Conservation (phyloP, 768 basidiomycete species). For the Lactarius akahatsu region DNA sequence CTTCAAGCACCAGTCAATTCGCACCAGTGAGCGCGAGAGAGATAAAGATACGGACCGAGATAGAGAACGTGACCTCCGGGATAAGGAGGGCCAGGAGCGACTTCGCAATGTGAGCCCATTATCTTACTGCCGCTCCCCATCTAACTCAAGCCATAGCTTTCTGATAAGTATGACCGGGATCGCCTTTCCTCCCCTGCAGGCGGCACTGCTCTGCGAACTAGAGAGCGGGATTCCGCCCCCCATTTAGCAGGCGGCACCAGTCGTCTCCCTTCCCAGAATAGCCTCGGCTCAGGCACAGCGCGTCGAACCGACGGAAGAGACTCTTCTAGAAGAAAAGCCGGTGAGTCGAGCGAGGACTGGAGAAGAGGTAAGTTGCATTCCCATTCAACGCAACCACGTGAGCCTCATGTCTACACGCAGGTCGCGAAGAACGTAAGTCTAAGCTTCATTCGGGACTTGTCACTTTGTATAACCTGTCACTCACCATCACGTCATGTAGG, state of each 20-base stretch:
- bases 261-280: conserved; percentile 40
- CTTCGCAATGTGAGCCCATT: conserved; percentile 64
- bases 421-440: conserved; percentile 62
- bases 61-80: conserved; percentile 55
- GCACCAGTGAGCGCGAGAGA: conserved; percentile 55
- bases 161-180: conserved; percentile 86
- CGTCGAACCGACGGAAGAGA: conserved; percentile 63
- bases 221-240: conserved; percentile 67
- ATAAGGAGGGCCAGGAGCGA: conserved; percentile 76
- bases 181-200: conserved; percentile 56
- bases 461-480: background rate
- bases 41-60: conserved; percentile 46
- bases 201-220: conserved; percentile 49
- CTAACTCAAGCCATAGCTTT: conserved; percentile 51
- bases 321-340: conserved; percentile 60
- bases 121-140: conserved; percentile 2
- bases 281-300: conserved; percentile 38
- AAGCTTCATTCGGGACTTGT: background rate
- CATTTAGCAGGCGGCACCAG: conserved; percentile 50
- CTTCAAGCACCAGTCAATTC: conserved; percentile 84
- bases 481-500: conserved; percentile 37
- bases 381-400: conserved; percentile 16
- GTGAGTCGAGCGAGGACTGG: conserved; percentile 82
- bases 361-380: conserved; percentile 59
- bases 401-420: conserved; percentile 31